phyloP scores from a whole-genome alignment of 2,329 filamentous ascomycete genomes.

The Fusarium azukiicola region DNA sequence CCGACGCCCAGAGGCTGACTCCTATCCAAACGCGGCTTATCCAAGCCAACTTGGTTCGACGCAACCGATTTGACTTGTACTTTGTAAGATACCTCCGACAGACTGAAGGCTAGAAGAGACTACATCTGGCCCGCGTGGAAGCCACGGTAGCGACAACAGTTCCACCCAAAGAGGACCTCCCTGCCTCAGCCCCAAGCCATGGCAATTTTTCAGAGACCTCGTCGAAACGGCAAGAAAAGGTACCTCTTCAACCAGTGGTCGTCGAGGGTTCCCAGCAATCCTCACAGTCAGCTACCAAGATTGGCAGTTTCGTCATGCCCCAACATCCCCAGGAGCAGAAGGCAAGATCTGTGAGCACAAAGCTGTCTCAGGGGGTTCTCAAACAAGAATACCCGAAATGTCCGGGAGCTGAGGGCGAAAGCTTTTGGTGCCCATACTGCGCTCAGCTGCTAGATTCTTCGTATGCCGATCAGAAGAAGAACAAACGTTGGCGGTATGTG shows the following conservation, averaged over 20 bases:
- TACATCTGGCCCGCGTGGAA: too few species aligned
- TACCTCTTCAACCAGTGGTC: background rate
- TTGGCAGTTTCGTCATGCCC: conserved; percentile 9
- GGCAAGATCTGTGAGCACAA: background rate
- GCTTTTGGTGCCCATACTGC: conserved; percentile 5
- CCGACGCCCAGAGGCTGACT: background rate
- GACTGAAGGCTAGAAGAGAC: background rate
- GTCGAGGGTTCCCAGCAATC: background rate
- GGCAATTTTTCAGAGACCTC: background rate
- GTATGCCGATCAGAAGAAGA: background rate
- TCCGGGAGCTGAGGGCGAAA: background rate
- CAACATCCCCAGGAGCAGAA: background rate
- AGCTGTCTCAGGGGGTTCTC: background rate
- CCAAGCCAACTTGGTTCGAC: background rate
- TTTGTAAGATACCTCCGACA: background rate
- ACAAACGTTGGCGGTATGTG: conserved; percentile 5
- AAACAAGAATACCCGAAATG: conserved; percentile 16
- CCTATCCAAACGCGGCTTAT: background rate
- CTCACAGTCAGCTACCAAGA: background rate
- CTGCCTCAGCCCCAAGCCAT: background rate
- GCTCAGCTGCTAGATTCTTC: conserved; percentile 10
- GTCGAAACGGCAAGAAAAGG: background rate
- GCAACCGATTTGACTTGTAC: conserved; percentile 6
- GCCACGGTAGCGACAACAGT: background rate
- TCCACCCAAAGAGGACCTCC: background rate